phyloP scores from a whole-genome alignment of 306 rosid species.

The Cicer bijugum region DNA sequence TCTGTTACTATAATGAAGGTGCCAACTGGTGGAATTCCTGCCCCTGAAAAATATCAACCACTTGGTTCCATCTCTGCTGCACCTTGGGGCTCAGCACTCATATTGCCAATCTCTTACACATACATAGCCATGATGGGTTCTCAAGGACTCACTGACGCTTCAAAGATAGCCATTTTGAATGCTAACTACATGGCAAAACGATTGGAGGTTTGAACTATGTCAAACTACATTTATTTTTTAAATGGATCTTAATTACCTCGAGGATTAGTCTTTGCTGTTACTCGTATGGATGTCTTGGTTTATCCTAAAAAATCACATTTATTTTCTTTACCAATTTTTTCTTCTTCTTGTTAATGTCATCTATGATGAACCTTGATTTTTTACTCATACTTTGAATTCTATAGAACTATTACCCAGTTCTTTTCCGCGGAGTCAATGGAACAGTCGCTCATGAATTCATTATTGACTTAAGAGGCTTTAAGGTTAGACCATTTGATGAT shows the following conservation, averaged over 20 bases:
- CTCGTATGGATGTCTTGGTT: too few species aligned
- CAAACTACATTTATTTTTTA: conserved; percentile 1
- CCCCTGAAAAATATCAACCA: conserved; percentile 77
- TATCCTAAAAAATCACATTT: too few species aligned
- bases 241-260: too few species aligned
- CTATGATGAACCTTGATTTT: conserved; percentile 35
- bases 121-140: conserved; percentile 99
- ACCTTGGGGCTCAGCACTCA: conserved; percentile 99
- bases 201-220: conserved; percentile 72
- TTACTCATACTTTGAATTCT: conserved; percentile 38
- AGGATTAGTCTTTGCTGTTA: too few species aligned
- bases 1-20: conserved; percentile 53
- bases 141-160: conserved; percentile 90
- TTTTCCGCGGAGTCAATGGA: conserved; percentile 99
- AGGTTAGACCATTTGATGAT: conserved; percentile 59
- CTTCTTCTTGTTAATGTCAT: conserved; percentile 6
- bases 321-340: too few species aligned
- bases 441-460: conserved; percentile 95
- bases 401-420: conserved; percentile 82
- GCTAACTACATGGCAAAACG: conserved; percentile 99
- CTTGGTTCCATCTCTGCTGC: conserved; percentile 97
- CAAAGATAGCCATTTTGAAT: conserved; percentile 93
- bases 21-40: conserved; percentile 93
- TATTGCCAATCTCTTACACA: conserved; percentile 94
- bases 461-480: conserved; percentile 91